Percentiles rank a stretch among this genome's conserved stretches.
phyloP scores from a whole-genome alignment of 2,329 filamentous ascomycete genomes.

The Aureobasidium namibiae region DNA sequence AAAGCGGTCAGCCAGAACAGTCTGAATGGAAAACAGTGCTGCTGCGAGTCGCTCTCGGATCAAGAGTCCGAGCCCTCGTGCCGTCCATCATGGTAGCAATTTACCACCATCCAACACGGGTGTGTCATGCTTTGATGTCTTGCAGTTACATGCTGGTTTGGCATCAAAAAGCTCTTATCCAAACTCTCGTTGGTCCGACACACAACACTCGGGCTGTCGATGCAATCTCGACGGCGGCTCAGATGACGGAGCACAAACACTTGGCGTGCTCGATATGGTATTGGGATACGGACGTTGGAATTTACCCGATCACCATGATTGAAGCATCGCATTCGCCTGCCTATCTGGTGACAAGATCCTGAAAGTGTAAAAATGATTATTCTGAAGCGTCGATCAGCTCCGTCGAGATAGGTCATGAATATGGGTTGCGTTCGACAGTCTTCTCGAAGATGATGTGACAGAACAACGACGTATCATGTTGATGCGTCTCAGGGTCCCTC shows the following conservation, averaged over 20 bases:
- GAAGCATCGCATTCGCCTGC: not conserved
- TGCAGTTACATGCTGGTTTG: not conserved
- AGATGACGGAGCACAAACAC: not conserved
- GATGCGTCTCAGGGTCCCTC: not conserved
- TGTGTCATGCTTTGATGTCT: not conserved
- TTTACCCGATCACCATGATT: not conserved
- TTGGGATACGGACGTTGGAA: not conserved
- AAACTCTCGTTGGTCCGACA: not conserved
- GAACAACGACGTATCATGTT: not conserved
- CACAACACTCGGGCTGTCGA: not conserved
- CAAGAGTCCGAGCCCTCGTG: not conserved
- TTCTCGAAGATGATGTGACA: not conserved
- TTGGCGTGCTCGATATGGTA: conserved; percentile 1
- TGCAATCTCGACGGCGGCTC: not conserved
- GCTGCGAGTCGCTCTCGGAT: not conserved
- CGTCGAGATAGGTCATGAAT: not conserved
- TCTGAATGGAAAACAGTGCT: not conserved
- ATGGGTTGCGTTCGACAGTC: not conserved
- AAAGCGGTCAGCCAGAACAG: not conserved
- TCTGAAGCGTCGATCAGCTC: not conserved
- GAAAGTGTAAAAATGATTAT: conserved; percentile 9
- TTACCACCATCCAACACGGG: not conserved
- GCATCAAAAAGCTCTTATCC: not conserved
- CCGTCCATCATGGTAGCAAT: not conserved
- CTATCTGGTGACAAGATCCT: not conserved